phyloP scores from a whole-genome alignment of 2,329 filamentous ascomycete species.

The Claviceps pazoutovae region DNA sequence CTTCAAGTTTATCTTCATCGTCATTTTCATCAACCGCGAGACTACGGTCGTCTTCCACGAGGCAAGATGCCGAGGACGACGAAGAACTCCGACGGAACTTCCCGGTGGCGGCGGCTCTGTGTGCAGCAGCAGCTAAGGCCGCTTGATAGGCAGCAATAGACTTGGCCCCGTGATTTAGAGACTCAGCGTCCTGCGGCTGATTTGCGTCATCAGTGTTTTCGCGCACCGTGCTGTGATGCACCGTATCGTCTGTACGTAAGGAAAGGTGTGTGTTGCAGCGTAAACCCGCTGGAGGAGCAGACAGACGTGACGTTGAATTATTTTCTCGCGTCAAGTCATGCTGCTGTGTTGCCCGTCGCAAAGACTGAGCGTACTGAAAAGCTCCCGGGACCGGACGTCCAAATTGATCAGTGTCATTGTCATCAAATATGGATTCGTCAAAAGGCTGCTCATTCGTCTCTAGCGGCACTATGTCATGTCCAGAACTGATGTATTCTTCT shows the following conservation, averaged over 20 bases:
- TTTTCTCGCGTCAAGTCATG: constrained; percentile 27
- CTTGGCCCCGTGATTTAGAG: constrained; percentile 7
- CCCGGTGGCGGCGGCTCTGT: constrained; percentile 60
- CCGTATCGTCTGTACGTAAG: constrained; percentile 19
- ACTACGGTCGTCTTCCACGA: constrained; percentile 2
- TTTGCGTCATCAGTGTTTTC: not conserved
- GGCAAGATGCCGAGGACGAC: constrained; percentile 13
- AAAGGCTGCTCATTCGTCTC: constrained; percentile 43
- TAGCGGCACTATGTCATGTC: constrained; percentile 24
- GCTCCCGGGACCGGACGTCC: constrained; percentile 45
- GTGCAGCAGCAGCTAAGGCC: constrained; percentile 69
- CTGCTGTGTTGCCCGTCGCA: constrained; percentile 22
- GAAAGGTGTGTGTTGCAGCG: constrained; percentile 42
- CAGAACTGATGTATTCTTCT: constrained; percentile 22
- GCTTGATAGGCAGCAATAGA: constrained; percentile 59
- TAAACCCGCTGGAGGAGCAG: constrained; percentile 27
- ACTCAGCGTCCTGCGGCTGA: constrained; percentile 1
- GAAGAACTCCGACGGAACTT: constrained; percentile 53
- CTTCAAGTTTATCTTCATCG: constrained; percentile 1
- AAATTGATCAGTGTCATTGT: constrained; percentile 48
- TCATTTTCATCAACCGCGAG: constrained; percentile 5
- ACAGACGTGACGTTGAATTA: constrained; percentile 31
- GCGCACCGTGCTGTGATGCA: not conserved
- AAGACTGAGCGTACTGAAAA: constrained; percentile 38
- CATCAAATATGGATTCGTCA: constrained; percentile 62